These are phyloP conservation scores for Trichosporon inkin DNA, from an alignment of 1,284 basidiomycete species.

Conservation along the genomic window DNA sequence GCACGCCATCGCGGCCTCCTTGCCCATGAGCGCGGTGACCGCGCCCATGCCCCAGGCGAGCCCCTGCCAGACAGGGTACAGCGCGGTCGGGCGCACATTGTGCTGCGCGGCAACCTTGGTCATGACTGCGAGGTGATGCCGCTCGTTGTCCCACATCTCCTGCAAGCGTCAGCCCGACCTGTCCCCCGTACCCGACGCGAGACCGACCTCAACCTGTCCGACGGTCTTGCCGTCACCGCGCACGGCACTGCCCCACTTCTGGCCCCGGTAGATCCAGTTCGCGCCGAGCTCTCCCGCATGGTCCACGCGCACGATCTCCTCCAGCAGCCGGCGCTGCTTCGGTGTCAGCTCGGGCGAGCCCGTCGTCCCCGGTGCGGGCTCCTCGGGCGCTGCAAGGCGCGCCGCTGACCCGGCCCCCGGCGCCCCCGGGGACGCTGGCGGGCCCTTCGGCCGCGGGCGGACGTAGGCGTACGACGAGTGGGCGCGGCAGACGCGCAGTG, in stretches of 20 bases:
- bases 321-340: constrained; percentile 41
- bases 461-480: constrained; percentile 24
- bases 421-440: constrained; percentile 9
- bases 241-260: constrained; percentile 61
- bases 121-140: constrained; percentile 83
- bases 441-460: constrained; percentile 13
- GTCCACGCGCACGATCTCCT: constrained; percentile 67
- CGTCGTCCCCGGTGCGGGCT: constrained; percentile 32
- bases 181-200: too few species aligned
- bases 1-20: constrained; percentile 94
- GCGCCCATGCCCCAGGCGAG: constrained; percentile 82
- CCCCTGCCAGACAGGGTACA: constrained; percentile 77
- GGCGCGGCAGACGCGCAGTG: constrained; percentile 1
- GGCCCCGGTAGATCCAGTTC: constrained; percentile 87
- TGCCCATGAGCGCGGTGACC: constrained; percentile 79
- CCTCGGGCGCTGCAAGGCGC: constrained; percentile 7
- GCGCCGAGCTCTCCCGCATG: constrained; percentile 90
- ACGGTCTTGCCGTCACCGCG: constrained; percentile 62
- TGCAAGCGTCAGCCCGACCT: constrained; percentile 38
- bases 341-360: constrained; percentile 37
- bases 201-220: constrained; percentile 67
- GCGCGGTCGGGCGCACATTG: constrained; percentile 71
- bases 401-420: neutral
- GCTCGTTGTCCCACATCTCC: constrained; percentile 97
- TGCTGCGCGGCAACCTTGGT: constrained; percentile 79